phyloP scores from a whole-genome alignment of 1,284 basidiomycete species.

The Malassezia caprae region DNA sequence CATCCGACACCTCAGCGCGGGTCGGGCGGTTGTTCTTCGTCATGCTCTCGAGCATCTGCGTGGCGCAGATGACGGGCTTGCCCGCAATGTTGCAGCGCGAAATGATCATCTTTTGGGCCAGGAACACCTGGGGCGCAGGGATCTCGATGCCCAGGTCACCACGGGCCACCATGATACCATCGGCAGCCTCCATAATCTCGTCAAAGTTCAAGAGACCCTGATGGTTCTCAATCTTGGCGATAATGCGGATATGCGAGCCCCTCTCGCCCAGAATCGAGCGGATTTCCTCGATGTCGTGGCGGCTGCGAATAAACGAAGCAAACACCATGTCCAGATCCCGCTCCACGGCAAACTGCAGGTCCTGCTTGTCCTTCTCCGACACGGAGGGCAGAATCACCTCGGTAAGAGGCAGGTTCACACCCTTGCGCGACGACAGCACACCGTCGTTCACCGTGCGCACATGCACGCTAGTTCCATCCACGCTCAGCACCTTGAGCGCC shows the following conservation, averaged over 20 bases:
- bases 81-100: slow-evolving; percentile 48
- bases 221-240: slow-evolving; percentile 49
- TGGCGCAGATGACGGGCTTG: slow-evolving; percentile 93
- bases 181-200: slow-evolving; percentile 47
- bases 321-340: slow-evolving; percentile 88
- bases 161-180: slow-evolving; percentile 48
- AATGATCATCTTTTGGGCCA: slow-evolving; percentile 49
- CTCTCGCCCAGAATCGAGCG: slow-evolving; percentile 46
- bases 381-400: slow-evolving; percentile 93
- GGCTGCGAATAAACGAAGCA: slow-evolving; percentile 46
- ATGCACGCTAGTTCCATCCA: slow-evolving; percentile 51
- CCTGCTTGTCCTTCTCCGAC: slow-evolving; percentile 82
- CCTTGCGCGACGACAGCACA: slow-evolving; percentile 87
- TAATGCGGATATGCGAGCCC: slow-evolving; percentile 47
- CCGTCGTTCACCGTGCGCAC: slow-evolving; percentile 91
- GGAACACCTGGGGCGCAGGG: slow-evolving; percentile 55
- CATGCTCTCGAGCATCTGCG: slow-evolving; percentile 93
- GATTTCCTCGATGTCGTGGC: slow-evolving; percentile 41
- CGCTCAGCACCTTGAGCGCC: slow-evolving; percentile 78
- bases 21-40: slow-evolving; percentile 46
- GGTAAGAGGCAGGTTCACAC: slow-evolving; percentile 98
- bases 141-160: slow-evolving; percentile 49
- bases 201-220: slow-evolving; percentile 48
- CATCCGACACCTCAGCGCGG: slow-evolving; percentile 47
- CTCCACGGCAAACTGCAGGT: slow-evolving; percentile 87